Conservation (phyloP, 345 rosid genomes). For the Aethionema arabicum region DNA sequence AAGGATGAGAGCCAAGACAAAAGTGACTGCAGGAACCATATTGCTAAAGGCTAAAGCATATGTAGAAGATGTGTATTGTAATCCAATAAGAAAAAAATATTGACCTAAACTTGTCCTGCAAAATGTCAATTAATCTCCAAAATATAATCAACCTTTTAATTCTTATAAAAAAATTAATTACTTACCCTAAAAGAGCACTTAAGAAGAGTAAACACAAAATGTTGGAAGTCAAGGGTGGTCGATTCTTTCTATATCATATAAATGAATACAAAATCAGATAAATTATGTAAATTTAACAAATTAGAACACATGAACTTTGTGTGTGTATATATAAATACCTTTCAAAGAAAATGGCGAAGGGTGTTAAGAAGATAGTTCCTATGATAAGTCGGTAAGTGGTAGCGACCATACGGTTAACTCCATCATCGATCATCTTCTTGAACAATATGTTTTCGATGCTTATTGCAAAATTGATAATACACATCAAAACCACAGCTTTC, state of each 20-base stretch:
- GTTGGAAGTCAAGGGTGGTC: conserved; percentile 42
- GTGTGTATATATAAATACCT: conserved; percentile 52
- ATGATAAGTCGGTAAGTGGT: conserved; percentile 59
- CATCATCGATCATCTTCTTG: conserved; percentile 59
- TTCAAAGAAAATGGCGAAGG: conserved; percentile 63
- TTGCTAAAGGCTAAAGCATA: conserved; percentile 57
- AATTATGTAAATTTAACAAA: too few species aligned
- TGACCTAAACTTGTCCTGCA: conserved; percentile 49
- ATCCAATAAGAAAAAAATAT: conserved; percentile 56
- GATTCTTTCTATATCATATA: conserved; percentile 44
- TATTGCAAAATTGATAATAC: conserved; percentile 51
- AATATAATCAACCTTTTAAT: not conserved
- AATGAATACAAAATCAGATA: too few species aligned
- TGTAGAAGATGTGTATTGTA: conserved; percentile 55
- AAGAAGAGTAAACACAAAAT: conserved; percentile 45
- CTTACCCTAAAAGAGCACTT: conserved; percentile 54
- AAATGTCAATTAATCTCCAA: conserved; percentile 10
- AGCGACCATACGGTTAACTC: conserved; percentile 60
- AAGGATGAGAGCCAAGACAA: conserved; percentile 49
- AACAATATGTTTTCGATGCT: conserved; percentile 60
- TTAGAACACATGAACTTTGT: not conserved
- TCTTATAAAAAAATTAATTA: not conserved
- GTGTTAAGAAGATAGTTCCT: conserved; percentile 60
- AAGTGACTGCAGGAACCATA: conserved; percentile 61
- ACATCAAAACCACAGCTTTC: conserved; percentile 56